Percentiles rank a stretch among this genome's conserved stretches.
Conservation (phyloP, 768 basidiomycete species). For the Leccinum barrowsii region DNA sequence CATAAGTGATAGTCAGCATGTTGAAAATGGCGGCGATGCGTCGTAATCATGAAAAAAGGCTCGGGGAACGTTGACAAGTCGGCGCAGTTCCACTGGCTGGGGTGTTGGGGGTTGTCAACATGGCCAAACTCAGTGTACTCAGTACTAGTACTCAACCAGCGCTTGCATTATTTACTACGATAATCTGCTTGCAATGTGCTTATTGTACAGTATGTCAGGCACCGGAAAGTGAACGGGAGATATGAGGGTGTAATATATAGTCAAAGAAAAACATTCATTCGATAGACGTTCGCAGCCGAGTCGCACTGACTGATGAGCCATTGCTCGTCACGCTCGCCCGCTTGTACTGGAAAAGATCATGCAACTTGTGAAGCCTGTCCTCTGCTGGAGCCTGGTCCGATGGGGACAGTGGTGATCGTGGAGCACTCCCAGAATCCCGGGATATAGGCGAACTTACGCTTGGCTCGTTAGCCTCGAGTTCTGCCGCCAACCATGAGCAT, state of each 20-base stretch:
- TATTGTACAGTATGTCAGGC: constrained; percentile 31
- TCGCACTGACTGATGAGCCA: constrained; percentile 32
- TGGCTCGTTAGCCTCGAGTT: constrained; percentile 58
- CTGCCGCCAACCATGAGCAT: constrained; percentile 34
- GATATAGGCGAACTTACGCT: constrained; percentile 32
- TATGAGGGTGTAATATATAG: constrained; percentile 18
- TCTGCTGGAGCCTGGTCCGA: constrained; percentile 40
- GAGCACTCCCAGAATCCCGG: constrained; percentile 27
- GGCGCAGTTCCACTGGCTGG: neutral
- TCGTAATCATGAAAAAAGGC: constrained; percentile 13
- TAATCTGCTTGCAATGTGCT: constrained; percentile 20
- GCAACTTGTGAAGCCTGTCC: constrained; percentile 69
- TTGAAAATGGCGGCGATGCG: constrained; percentile 2
- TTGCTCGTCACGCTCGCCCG: constrained; percentile 60
- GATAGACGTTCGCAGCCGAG: constrained; percentile 12
- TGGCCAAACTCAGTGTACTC: constrained; percentile 19
- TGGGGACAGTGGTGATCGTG: constrained; percentile 34
- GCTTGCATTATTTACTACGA: constrained; percentile 21
- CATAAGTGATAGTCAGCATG: constrained; percentile 46
- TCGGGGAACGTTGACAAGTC: neutral
- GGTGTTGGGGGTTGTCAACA: constrained; percentile 21
- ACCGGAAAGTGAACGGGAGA: constrained; percentile 14
- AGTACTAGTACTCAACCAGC: neutral
- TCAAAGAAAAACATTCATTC: constrained; percentile 18
- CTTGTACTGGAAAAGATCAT: constrained; percentile 77